A percentile compares a stretch with the other conserved stretches of the same genome.
Evolutionary conservation across 768 basidiomycete species (phyloP).

Genomic region (Lactarius tabidus): DNA sequence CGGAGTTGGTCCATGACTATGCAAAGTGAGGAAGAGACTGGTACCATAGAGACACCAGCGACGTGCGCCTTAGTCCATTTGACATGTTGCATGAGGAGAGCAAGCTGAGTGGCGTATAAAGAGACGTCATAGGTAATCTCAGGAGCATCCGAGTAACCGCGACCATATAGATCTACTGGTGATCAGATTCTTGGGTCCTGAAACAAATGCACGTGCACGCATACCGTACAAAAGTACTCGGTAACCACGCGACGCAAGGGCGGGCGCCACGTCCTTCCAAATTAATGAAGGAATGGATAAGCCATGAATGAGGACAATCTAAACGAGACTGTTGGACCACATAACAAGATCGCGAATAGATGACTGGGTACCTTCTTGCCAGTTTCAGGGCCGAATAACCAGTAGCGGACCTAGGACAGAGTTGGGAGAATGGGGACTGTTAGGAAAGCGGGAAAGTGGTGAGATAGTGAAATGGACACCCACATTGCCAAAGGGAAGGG

Average conservation of each 20-base stretch:
- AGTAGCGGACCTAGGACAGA: conserved; percentile 58
- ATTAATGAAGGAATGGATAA: conserved; percentile 72
- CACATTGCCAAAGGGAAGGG: conserved; percentile 62
- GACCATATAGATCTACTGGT: conserved; percentile 65
- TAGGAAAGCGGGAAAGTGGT: not conserved
- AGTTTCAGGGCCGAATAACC: conserved; percentile 67
- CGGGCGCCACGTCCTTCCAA: conserved; percentile 72
- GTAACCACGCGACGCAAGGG: conserved; percentile 57
- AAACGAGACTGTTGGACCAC: not conserved
- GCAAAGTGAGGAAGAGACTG: conserved; percentile 14
- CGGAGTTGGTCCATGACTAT: not conserved
- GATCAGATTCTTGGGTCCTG: not conserved
- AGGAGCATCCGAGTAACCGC: conserved; percentile 81
- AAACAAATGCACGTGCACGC: conserved; percentile 13
- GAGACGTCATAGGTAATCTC: conserved; percentile 59
- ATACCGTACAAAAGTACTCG: conserved; percentile 74
- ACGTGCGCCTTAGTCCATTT: conserved; percentile 64
- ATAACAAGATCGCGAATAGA: not conserved
- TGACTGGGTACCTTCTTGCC: conserved; percentile 51
- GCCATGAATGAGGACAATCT: conserved; percentile 78
- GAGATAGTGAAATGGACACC: conserved; percentile 27
- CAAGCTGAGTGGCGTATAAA: conserved; percentile 74
- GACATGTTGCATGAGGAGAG: conserved; percentile 74
- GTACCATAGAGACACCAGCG: conserved; percentile 73
- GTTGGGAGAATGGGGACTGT: not conserved